Evolutionary conservation across 2,329 filamentous ascomycete genomes (phyloP).

Genomic region (Fusarium citri): DNA sequence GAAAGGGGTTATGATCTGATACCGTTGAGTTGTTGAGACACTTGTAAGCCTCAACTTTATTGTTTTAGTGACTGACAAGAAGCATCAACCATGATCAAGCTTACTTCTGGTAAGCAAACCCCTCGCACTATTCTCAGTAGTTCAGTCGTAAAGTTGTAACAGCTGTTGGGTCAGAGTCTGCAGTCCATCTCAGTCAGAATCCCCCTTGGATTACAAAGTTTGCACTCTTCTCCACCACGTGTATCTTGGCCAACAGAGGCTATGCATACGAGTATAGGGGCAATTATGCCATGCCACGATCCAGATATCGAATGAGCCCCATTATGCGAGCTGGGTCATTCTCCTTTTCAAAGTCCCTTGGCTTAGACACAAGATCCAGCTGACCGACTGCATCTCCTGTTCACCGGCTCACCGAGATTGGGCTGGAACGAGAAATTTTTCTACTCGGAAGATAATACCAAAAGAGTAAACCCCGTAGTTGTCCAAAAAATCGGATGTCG

Average conservation of each 20-base stretch:
- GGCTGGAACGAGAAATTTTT: neutral
- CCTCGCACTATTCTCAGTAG: neutral
- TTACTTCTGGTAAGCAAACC: neutral
- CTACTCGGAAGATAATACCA: slow-evolving; percentile 12
- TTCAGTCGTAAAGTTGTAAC: slow-evolving; percentile 1
- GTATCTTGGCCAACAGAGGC: slow-evolving; percentile 12
- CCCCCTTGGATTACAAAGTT: slow-evolving; percentile 13
- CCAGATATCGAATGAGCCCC: slow-evolving; percentile 8
- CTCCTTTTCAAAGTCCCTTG: slow-evolving; percentile 21
- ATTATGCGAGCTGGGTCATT: slow-evolving; percentile 1
- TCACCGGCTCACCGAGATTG: slow-evolving; percentile 12
- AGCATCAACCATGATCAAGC: neutral
- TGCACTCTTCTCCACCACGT: slow-evolving; percentile 13
- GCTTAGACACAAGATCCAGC: neutral
- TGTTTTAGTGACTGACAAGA: neutral
- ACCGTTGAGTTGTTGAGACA: neutral
- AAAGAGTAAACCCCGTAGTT: neutral
- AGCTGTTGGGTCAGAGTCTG: neutral
- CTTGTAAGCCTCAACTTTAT: neutral
- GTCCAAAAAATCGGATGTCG: slow-evolving; percentile 18
- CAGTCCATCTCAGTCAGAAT: neutral
- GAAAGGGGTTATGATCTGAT: neutral
- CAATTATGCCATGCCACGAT: neutral
- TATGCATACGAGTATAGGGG: slow-evolving; percentile 19
- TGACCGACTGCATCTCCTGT: neutral